Evolutionary conservation across 331 rosid genomes (phyloP).

Genomic region (Quercus lobata): DNA sequence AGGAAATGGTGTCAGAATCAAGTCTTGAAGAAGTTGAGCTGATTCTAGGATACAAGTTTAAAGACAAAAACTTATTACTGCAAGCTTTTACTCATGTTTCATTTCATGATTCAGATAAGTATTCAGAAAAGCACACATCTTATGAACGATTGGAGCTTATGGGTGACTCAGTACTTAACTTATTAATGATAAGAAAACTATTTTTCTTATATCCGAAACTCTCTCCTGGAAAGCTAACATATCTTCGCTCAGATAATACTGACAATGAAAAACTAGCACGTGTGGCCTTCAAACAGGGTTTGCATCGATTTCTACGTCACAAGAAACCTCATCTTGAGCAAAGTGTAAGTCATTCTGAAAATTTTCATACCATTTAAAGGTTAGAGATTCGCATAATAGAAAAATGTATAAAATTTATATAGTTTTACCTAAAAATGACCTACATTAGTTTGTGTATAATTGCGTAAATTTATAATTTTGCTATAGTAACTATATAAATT

Average conservation of each 20-base stretch:
- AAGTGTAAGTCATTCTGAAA: not conserved
- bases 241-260: not conserved
- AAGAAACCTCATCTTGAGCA: not conserved
- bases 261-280: not conserved
- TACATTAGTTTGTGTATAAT: no score
- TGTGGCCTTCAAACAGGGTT: not conserved
- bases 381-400: no score
- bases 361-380: no score
- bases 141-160: not conserved
- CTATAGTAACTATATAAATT: no score
- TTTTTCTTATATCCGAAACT: not conserved
- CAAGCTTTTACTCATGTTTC: conserved; percentile 1
- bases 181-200: not conserved
- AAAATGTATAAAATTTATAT: no score
- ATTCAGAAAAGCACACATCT: not conserved
- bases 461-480: no score
- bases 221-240: not conserved
- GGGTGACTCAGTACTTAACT: not conserved
- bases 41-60: not conserved
- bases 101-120: not conserved
- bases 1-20: no score
- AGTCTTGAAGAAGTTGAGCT: no score
- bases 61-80: not conserved
- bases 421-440: no score
- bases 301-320: not conserved